phyloP scores from a whole-genome alignment of 495 filamentous ascomycete genomes.

The Tuber calosporum region DNA sequence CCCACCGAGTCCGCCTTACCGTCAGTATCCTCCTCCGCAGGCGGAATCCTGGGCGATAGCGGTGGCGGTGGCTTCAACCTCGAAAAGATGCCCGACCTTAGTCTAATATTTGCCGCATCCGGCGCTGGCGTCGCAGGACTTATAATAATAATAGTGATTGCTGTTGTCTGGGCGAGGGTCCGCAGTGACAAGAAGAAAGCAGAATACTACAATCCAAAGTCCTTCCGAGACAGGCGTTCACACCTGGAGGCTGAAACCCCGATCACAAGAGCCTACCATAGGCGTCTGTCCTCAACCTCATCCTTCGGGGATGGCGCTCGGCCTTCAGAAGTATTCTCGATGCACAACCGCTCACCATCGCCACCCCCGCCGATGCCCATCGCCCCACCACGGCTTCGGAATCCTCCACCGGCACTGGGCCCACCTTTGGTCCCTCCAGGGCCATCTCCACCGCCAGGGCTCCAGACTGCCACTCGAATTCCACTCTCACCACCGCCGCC shows the following conservation, averaged over 20 bases:
- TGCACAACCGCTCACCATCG: constrained; percentile 18
- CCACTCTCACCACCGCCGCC: constrained; percentile 16
- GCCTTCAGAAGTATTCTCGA: constrained; percentile 10
- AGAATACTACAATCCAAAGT: constrained; percentile 29
- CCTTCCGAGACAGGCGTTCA: constrained; percentile 35
- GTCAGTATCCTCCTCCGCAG: constrained; percentile 7
- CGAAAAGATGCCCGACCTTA: constrained; percentile 24
- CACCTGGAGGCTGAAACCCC: constrained; percentile 30
- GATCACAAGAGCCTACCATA: constrained; percentile 23
- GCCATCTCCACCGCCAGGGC: neutral
- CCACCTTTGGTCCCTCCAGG: neutral
- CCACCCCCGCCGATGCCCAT: constrained; percentile 28
- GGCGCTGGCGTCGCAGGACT: constrained; percentile 34
- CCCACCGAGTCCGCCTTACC: constrained; percentile 7
- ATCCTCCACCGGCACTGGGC: constrained; percentile 20
- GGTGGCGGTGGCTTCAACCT: constrained; percentile 7
- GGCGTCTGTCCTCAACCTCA: constrained; percentile 30
- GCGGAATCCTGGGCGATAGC: neutral
- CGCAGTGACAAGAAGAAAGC: constrained; percentile 32
- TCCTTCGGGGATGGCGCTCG: constrained; percentile 36
- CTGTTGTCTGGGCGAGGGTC: constrained; percentile 36
- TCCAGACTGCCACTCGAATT: constrained; percentile 3
- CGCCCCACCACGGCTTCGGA: constrained; percentile 15
- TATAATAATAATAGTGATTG: constrained; percentile 28
- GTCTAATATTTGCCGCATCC: constrained; percentile 32